These are phyloP conservation scores for Fusarium humuli DNA, from an alignment of 2,329 filamentous ascomycete genomes.

Conservation along the genomic window DNA sequence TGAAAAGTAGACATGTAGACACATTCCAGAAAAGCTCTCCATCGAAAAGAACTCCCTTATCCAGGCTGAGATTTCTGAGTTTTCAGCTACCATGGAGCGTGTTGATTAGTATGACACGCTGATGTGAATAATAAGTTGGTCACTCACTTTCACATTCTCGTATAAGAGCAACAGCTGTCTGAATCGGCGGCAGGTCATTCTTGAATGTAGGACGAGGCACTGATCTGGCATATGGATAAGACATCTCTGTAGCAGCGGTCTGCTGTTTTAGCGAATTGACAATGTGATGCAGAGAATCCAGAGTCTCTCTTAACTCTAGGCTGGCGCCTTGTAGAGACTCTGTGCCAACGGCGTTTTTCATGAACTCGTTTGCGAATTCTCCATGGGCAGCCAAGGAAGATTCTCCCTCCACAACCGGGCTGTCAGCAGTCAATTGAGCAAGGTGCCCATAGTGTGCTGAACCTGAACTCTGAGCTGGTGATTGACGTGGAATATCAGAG, in stretches of 20 bases:
- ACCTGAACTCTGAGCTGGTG: constrained; percentile 21
- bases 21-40: constrained; percentile 49
- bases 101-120: constrained; percentile 1
- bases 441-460: constrained; percentile 38
- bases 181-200: constrained; percentile 42
- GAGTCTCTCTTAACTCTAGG: constrained; percentile 51
- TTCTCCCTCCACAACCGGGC: constrained; percentile 56
- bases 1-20: constrained; percentile 51
- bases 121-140: background rate
- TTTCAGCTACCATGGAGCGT: constrained; percentile 10
- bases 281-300: constrained; percentile 51
- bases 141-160: constrained; percentile 38
- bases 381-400: constrained; percentile 60
- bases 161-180: constrained; percentile 40
- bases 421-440: constrained; percentile 39
- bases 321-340: constrained; percentile 45
- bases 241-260: constrained; percentile 41
- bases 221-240: constrained; percentile 39
- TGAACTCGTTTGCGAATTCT: constrained; percentile 59
- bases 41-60: constrained; percentile 47
- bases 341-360: constrained; percentile 52
- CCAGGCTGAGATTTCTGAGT: constrained; percentile 45
- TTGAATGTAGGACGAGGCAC: constrained; percentile 37
- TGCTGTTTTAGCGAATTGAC: constrained; percentile 44
- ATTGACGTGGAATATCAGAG: constrained; percentile 26